Evolutionary conservation across 768 basidiomycete genomes (phyloP).

Genomic region (Rickenella mellea): DNA sequence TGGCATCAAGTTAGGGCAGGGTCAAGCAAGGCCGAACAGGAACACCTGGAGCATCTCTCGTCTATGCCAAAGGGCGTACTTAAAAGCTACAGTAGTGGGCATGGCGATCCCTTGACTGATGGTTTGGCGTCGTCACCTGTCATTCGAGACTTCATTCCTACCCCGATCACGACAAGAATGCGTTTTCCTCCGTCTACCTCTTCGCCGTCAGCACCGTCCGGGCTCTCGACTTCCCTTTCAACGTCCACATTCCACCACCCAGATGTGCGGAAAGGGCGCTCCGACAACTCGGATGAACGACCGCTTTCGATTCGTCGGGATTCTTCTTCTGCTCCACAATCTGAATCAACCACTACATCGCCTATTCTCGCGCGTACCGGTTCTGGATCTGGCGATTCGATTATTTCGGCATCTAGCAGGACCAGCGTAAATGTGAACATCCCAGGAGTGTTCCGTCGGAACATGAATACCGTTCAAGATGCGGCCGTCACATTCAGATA

Average conservation of each 20-base stretch:
- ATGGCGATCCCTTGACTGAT: no score
- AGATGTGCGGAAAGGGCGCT: conserved; percentile 19
- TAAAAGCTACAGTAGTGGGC: no score
- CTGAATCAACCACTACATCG: conserved; percentile 15
- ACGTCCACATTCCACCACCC: conserved; percentile 50
- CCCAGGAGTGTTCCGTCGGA: conserved; percentile 30
- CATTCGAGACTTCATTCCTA: conserved; percentile 52
- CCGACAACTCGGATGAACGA: conserved; percentile 3
- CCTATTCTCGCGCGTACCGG: conserved; percentile 27
- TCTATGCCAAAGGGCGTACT: no score
- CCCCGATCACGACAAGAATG: conserved; percentile 26
- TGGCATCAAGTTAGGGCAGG: conserved; percentile 53
- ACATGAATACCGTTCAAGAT: conserved; percentile 37
- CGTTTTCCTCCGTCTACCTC: conserved; percentile 25
- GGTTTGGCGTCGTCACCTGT: no score
- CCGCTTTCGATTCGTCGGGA: conserved; percentile 9
- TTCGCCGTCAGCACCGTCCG: conserved; percentile 35
- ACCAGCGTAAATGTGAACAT: conserved; percentile 16
- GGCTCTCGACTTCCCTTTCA: conserved; percentile 63
- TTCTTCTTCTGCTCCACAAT: conserved; percentile 16
- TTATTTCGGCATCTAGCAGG: conserved; percentile 14
- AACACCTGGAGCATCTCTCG: conserved; percentile 18
- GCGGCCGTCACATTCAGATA: conserved; percentile 39
- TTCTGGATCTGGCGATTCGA: conserved; percentile 19
- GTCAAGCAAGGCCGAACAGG: conserved; percentile 33